phyloP scores from a whole-genome alignment of 306 rosid genomes.

The Medicago arabica region DNA sequence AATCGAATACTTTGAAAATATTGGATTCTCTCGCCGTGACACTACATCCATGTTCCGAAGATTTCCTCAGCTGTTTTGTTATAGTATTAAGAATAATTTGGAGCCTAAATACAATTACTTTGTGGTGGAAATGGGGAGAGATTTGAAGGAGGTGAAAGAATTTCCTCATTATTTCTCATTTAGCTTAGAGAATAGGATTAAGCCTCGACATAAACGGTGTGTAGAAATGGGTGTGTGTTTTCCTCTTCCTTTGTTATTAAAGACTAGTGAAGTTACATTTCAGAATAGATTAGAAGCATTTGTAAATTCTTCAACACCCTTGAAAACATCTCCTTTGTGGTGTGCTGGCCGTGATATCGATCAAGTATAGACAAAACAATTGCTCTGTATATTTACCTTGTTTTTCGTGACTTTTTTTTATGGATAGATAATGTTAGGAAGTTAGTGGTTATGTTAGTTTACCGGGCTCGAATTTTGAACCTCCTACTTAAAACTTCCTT shows the following conservation, averaged over 20 bases:
- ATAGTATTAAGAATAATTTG: conserved; percentile 66
- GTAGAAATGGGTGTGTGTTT: conserved; percentile 84
- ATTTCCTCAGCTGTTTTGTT: conserved; percentile 85
- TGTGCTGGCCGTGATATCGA: conserved; percentile 53
- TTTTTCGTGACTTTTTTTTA: conserved; percentile 13
- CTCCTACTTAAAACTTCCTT: no score
- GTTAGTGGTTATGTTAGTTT: not conserved
- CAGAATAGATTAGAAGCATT: conserved; percentile 69
- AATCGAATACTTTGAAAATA: conserved; percentile 70
- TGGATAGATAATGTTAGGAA: not conserved
- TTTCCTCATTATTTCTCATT: conserved; percentile 91
- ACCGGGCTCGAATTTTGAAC: not conserved
- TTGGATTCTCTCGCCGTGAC: conserved; percentile 75
- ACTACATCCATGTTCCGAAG: conserved; percentile 63
- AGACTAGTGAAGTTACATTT: conserved; percentile 60
- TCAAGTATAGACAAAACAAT: conserved; percentile 44
- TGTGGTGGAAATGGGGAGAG: conserved; percentile 90
- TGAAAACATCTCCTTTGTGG: conserved; percentile 77
- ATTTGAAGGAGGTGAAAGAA: conserved; percentile 77
- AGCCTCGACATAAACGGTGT: conserved; percentile 83
- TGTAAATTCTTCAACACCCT: conserved; percentile 79
- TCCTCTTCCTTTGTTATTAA: conserved; percentile 74
- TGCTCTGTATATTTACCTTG: conserved; percentile 42
- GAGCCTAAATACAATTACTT: conserved; percentile 90
- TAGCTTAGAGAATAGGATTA: conserved; percentile 82